Percentiles rank a stretch among this genome's conserved stretches.
Evolutionary conservation across 2,329 filamentous ascomycete species (phyloP).

Genomic region (Pyrenochaeta sp.): DNA sequence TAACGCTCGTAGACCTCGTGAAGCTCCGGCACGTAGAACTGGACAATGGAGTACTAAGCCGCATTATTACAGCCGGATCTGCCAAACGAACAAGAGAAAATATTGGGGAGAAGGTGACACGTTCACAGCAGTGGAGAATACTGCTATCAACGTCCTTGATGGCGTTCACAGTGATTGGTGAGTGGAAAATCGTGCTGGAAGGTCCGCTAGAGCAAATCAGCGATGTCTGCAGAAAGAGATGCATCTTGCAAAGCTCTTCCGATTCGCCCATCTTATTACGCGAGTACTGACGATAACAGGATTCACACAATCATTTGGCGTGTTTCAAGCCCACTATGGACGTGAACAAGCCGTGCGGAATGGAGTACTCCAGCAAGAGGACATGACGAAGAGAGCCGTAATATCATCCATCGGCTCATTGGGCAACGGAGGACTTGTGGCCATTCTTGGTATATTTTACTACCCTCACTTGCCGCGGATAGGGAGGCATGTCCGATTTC

Average conservation of each 20-base stretch:
- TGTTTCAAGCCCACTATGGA: slow-evolving; percentile 36
- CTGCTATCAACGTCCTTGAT: slow-evolving; percentile 21
- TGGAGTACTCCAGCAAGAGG: slow-evolving; percentile 16
- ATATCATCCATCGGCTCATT: slow-evolving; percentile 31
- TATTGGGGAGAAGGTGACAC: slow-evolving; percentile 17
- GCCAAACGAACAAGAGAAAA: slow-evolving; percentile 3
- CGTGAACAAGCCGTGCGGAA: slow-evolving; percentile 17
- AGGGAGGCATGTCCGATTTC: slow-evolving; percentile 22
- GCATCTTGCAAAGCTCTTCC: neutral
- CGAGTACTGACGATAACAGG: slow-evolving; percentile 17
- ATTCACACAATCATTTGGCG: slow-evolving; percentile 28
- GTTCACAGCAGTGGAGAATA: slow-evolving; percentile 22
- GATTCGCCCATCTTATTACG: no score
- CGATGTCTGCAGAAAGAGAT: neutral
- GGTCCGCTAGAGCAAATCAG: neutral
- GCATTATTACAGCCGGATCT: neutral
- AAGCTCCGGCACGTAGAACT: neutral
- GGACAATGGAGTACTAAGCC: neutral
- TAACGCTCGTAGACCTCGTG: neutral
- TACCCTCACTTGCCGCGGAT: slow-evolving; percentile 27
- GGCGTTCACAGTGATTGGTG: slow-evolving; percentile 25
- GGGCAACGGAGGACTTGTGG: slow-evolving; percentile 29
- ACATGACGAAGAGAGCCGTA: slow-evolving; percentile 16
- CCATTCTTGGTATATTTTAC: slow-evolving; percentile 25
- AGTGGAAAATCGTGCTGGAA: neutral